A percentile compares a stretch with the other conserved stretches of the same genome.
phyloP scores from a whole-genome alignment of 2,329 filamentous ascomycete species.

The Botryotinia narcissicola region DNA sequence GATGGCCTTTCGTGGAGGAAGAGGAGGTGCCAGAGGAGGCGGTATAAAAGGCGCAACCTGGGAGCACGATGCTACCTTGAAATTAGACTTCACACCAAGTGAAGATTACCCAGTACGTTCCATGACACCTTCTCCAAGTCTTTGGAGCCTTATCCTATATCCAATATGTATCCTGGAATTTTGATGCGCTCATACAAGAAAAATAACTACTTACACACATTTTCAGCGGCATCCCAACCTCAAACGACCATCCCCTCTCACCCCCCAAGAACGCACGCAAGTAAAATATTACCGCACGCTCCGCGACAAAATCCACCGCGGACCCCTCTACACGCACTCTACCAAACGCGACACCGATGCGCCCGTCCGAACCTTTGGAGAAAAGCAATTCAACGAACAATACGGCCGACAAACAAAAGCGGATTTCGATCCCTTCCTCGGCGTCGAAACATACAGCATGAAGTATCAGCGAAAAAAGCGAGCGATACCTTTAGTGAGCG shows the following conservation, averaged over 20 bases:
- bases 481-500: conserved; percentile 52
- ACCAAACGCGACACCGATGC: conserved; percentile 39
- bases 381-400: conserved; percentile 40
- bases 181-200: neutral
- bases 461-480: conserved; percentile 57
- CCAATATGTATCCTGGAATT: neutral
- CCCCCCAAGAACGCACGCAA: conserved; percentile 45
- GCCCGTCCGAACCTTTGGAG: conserved; percentile 44
- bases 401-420: conserved; percentile 38
- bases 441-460: conserved; percentile 58
- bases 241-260: conserved; percentile 43
- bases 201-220: neutral
- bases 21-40: conserved; percentile 29
- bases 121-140: conserved; percentile 16
- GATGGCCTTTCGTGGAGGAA: conserved; percentile 34
- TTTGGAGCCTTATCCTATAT: neutral
- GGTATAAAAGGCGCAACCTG: conserved; percentile 38
- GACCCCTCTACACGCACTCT: conserved; percentile 51
- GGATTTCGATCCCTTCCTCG: conserved; percentile 59
- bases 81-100: conserved; percentile 43
- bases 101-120: conserved; percentile 47
- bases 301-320: conserved; percentile 55
- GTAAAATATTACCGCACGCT: conserved; percentile 51
- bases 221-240: conserved; percentile 36
- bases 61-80: conserved; percentile 35